Base-by-base conservation (phyloP, 108 stramenopile genomes). In the Stephanodiscus minutulus region DNA sequence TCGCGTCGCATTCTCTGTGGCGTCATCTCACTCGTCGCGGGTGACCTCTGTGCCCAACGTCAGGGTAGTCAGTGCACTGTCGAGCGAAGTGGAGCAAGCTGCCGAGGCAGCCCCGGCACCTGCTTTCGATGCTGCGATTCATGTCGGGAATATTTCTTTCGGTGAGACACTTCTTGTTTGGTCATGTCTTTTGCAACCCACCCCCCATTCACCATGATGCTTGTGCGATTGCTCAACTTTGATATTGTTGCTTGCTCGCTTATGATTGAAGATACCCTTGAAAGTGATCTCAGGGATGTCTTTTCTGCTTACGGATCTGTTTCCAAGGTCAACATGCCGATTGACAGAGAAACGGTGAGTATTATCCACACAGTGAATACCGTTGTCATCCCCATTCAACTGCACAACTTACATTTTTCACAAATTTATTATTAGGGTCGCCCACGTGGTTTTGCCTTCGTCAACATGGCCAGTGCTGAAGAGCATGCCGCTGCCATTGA, bases 361-460 rank as follows among this genome's bases (percentile, higher is more conserved):
- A 28, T 21, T 31, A 17, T 56, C 13, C 5, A 1, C 5, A 1
- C 12, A 12, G 4, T 15, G 27, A 28, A 15, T 56, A 1, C 25
- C 12, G 31, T 13, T 0, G 17, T 56, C 31, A 6, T 24, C 29
- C 29, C 13, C 43, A 39, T 55, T 55, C 24, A 2, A 52, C 27
- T 55, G 27, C 24, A 22, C 36, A 58, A n/a, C 88, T 87, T 67
- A 25, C 6, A 55, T 55, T 28, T 20, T 24, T 20, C 55, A 56
- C 24, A 63, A 64, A 27, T 28, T 6, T 50, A 49, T 21, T 50
- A 12, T 0, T 60, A 60, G 59, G 63, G 62, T 17, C 66, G 67
- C 46, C 53, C 78, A 65, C 83, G 83, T 70, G 97, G 95, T 43
- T 96, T 95, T 70, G 94, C 83, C 33, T 96, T 98, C 76, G 92